Conservation (phyloP, 1,284 basidiomycete genomes). For the Lignosus rhinocerotis region DNA sequence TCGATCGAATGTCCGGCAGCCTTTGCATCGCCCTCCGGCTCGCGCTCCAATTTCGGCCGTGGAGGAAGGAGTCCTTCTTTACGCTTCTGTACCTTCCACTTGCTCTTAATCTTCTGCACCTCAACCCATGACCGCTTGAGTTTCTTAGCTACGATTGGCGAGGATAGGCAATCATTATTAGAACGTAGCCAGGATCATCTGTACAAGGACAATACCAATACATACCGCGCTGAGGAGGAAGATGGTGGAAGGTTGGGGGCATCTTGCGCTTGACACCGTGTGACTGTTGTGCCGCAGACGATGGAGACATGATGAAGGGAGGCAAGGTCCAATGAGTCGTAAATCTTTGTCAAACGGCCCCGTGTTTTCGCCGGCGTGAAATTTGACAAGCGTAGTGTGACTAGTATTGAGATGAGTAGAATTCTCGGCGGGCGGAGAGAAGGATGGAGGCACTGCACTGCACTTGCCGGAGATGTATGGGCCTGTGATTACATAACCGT, state of each 20-base stretch:
- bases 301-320: background rate
- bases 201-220: background rate
- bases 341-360: background rate
- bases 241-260: conserved; percentile 71
- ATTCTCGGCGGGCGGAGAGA: background rate
- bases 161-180: background rate
- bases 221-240: conserved; percentile 63
- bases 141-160: conserved; percentile 54
- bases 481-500: conserved; percentile 32
- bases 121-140: conserved; percentile 76
- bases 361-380: background rate
- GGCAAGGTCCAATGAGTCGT: background rate
- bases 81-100: conserved; percentile 77
- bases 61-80: conserved; percentile 47
- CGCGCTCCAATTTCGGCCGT: conserved; percentile 19
- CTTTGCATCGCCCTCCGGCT: conserved; percentile 14
- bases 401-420: background rate
- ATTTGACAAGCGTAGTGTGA: background rate
- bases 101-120: conserved; percentile 70
- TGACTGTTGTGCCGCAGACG: conserved; percentile 3
- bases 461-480: conserved; percentile 5
- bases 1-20: conserved; percentile 10
- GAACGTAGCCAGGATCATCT: background rate
- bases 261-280: conserved; percentile 49
- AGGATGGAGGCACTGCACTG: background rate